These are phyloP conservation scores for Rutstroemia sp. DNA, from an alignment of 2,329 filamentous ascomycete species.

Conservation along the genomic window DNA sequence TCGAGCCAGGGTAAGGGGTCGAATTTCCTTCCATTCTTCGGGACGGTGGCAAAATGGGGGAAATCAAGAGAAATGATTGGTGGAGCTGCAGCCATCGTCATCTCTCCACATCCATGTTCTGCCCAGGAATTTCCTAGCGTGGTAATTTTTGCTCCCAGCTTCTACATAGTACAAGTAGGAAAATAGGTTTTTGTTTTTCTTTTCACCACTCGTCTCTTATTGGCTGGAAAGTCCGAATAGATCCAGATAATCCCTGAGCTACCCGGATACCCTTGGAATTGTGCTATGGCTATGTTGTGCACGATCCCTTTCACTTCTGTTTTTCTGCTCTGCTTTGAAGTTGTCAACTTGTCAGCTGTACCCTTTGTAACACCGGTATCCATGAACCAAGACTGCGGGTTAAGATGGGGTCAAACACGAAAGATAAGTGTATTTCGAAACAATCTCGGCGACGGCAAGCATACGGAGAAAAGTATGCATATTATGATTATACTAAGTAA, in stretches of 20 bases:
- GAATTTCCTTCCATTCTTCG: too few relatives aligned
- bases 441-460: background rate
- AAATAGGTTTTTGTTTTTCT: background rate
- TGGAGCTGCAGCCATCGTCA: background rate
- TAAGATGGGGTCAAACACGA: background rate
- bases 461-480: background rate
- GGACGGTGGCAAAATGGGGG: slow-evolving; percentile 1
- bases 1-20: too few relatives aligned
- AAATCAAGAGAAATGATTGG: background rate
- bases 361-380: background rate
- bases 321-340: background rate
- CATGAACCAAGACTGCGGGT: background rate
- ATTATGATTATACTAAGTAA: too few relatives aligned
- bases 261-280: too few relatives aligned
- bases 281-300: too few relatives aligned
- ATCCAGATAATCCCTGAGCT: background rate
- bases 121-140: background rate
- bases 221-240: background rate
- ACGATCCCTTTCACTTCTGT: too few relatives aligned
- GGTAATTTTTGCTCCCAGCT: slow-evolving; percentile 1
- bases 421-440: background rate
- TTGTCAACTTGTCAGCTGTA: background rate
- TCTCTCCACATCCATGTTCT: too few relatives aligned
- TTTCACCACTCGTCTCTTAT: background rate
- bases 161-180: too few relatives aligned